A percentile compares a stretch with the other conserved stretches of the same genome.
Conservation (phyloP, 768 basidiomycete species). For the Auricularia heimuer region DNA sequence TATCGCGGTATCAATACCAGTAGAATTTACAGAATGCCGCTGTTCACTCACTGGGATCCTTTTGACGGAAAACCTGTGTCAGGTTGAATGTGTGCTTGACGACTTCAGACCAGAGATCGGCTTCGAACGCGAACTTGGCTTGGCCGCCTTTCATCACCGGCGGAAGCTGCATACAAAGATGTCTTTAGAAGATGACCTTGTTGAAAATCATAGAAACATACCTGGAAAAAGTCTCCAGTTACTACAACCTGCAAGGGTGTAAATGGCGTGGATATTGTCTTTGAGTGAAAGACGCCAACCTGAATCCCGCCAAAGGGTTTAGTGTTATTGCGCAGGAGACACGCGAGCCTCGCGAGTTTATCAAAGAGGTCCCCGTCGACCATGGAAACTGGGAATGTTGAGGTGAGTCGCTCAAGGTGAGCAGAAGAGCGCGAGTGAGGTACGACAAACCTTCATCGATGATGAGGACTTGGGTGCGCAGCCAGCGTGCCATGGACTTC, state of each 20-base stretch:
- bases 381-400: constrained; percentile 31
- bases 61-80: constrained; percentile 40
- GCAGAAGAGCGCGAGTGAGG: too few species aligned
- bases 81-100: constrained; percentile 35
- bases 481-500: constrained; percentile 33
- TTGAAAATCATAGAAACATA: constrained; percentile 9
- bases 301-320: not conserved
- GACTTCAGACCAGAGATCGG: constrained; percentile 29
- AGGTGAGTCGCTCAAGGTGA: not conserved
- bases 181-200: constrained; percentile 21
- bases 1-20: not conserved
- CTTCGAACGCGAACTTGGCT: constrained; percentile 36
- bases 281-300: constrained; percentile 15
- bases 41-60: constrained; percentile 21
- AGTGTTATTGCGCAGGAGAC: constrained; percentile 16
- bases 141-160: constrained; percentile 28
- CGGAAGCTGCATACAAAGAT: constrained; percentile 33
- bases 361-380: constrained; percentile 33
- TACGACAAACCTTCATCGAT: constrained; percentile 20
- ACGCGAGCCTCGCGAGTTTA: constrained; percentile 31
- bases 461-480: constrained; percentile 29
- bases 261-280: not conserved
- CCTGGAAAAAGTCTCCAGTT: constrained; percentile 37
- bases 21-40: not conserved
- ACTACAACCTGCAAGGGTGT: constrained; percentile 26